Base-by-base conservation (phyloP, 257 asterid genomes). In the Solanum lignicaule region DNA sequence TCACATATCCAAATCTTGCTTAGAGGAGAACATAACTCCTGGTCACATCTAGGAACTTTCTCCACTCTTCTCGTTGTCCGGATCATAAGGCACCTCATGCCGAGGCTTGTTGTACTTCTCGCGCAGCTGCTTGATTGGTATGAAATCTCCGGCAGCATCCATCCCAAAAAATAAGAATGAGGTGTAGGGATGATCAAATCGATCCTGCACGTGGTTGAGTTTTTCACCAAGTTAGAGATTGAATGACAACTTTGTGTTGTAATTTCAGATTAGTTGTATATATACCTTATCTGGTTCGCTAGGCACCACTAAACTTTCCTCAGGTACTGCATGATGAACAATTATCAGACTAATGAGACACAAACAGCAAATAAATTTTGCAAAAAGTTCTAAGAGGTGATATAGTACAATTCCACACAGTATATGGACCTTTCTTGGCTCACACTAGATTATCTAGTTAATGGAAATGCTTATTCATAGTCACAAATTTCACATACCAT, bases 141-240 rank as follows among this genome's bases (percentile, higher is more conserved):
- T 97, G 89, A 94, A 94, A 91, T 97, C 99, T 87, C 99, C 99
- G 11, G 95, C 98, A 69, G 91, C 92, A 88, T 97, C 99, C 95
- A 91, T 88, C 86, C 99, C 99, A 31, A 90, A 97, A 85, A 95
- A 97, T 87, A 97, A 90, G 90, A 95, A 97, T 5, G 99, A 97
- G 39, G 92, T 89, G 68, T 97, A 97, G 31, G 99, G 99, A 89
- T 97, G 99, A 89, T 97, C 98, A 87, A 95, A 97, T 89, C 91
- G 88, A 89, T 87, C 95, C 99, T 95, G 94, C 87, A 90, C 4
- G 36, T 41, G 18, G 33, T 65, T 87, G 76, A 43, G 2, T 9
- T 82, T 82, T 82, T 48, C 29, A 82, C 29, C 31, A 31, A 31
- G 86, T 82, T 52, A 82, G 69, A 46, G 60, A 32, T 29, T 27